These are phyloP conservation scores for Misopates orontium DNA, from an alignment of 257 asterid genomes.

Conservation along the genomic window DNA sequence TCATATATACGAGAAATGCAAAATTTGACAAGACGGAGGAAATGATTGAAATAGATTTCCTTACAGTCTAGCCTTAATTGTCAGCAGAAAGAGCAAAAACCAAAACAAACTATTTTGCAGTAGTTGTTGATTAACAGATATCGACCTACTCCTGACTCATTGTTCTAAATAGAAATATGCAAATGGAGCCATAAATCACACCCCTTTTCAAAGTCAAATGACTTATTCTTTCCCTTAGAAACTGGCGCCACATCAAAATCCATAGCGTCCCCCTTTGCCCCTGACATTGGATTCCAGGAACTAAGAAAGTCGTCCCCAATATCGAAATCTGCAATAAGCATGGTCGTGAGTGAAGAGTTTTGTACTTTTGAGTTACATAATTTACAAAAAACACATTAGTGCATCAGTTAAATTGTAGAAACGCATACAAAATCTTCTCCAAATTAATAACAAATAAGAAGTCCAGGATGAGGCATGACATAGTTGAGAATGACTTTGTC, in stretches of 20 bases:
- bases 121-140: constrained; percentile 5
- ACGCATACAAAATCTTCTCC: constrained; percentile 4
- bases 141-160: constrained; percentile 11
- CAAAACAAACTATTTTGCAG: constrained; percentile 19
- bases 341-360: constrained; percentile 25
- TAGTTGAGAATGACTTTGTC: constrained; percentile 15
- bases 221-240: constrained; percentile 67
- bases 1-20: constrained; percentile 16
- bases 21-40: constrained; percentile 13
- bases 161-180: constrained; percentile 27
- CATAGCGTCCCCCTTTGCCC: constrained; percentile 56
- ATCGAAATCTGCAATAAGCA: constrained; percentile 68
- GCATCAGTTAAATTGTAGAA: constrained; percentile 9
- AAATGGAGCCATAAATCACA: constrained; percentile 37
- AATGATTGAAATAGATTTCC: constrained; percentile 5
- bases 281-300: constrained; percentile 77
- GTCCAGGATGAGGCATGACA: constrained; percentile 1
- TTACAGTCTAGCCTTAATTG: constrained; percentile 9
- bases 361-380: constrained; percentile 12
- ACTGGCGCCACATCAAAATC: constrained; percentile 74
- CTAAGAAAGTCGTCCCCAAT: constrained; percentile 73
- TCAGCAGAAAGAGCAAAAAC: constrained; percentile 21
- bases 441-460: constrained; percentile 13
- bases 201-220: constrained; percentile 66
- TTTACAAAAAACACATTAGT: neutral